Conservation (phyloP, 345 rosid species). For the Aurinia saxatilis region DNA sequence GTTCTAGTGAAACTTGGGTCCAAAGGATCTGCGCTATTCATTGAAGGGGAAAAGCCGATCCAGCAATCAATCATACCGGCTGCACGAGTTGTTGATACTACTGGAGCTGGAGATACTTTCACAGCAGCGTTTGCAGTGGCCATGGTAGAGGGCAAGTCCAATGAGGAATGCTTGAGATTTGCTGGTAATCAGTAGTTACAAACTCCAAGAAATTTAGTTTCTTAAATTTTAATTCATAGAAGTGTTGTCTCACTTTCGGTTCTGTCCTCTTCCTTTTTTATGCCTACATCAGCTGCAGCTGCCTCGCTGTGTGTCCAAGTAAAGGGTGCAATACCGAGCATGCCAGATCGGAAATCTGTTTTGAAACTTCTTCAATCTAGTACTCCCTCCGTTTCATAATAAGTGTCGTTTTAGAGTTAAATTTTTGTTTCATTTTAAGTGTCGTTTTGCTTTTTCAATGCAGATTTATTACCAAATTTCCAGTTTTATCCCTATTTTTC, state of each 20-base stretch:
- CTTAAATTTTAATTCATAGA: neutral
- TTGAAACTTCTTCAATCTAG: conserved; percentile 46
- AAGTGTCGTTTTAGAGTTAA: no score
- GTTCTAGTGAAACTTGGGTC: conserved; percentile 88
- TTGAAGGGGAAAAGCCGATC: conserved; percentile 63
- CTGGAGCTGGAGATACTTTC: conserved; percentile 98
- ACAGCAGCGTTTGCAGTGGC: conserved; percentile 97
- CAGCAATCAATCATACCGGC: conserved; percentile 69
- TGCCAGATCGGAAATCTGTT: conserved; percentile 76
- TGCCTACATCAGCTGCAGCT: conserved; percentile 77
- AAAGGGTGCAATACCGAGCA: conserved; percentile 92
- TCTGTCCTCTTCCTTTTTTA: neutral
- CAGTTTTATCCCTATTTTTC: no score
- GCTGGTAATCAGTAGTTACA: conserved; percentile 52
- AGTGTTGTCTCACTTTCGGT: neutral
- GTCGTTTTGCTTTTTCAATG: no score
- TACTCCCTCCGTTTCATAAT: no score
- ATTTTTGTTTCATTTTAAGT: no score
- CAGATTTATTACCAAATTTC: no score
- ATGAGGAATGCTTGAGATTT: conserved; percentile 70
- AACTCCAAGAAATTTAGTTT: neutral
- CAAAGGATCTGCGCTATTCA: conserved; percentile 77
- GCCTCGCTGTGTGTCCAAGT: conserved; percentile 94
- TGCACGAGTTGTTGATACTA: conserved; percentile 70
- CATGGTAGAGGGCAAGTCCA: conserved; percentile 71